These are phyloP conservation scores for Metarhizium humberi DNA, from an alignment of 2,329 filamentous ascomycete genomes.

Conservation along the genomic window DNA sequence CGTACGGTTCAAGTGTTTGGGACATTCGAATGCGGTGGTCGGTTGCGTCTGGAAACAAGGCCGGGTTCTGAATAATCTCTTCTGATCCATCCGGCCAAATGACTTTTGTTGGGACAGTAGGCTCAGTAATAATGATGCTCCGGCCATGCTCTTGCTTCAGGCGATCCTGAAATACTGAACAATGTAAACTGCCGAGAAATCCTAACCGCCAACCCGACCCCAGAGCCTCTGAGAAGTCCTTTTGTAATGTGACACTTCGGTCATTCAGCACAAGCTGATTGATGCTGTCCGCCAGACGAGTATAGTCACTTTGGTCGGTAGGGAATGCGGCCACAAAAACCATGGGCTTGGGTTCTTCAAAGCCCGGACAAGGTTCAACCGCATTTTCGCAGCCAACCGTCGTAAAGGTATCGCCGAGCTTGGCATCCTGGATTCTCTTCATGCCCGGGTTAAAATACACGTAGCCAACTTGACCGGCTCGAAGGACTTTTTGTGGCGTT, in stretches of 20 bases:
- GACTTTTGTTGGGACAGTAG: slow-evolving; percentile 86
- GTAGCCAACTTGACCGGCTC: slow-evolving; percentile 92
- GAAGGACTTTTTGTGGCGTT: slow-evolving; percentile 68
- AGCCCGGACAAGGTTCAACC: slow-evolving; percentile 79
- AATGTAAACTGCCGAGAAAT: slow-evolving; percentile 93
- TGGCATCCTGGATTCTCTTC: slow-evolving; percentile 92
- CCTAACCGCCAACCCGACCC: slow-evolving; percentile 91
- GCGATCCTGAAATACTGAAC: slow-evolving; percentile 97
- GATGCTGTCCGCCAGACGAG: slow-evolving; percentile 85
- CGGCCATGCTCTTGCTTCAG: slow-evolving; percentile 89
- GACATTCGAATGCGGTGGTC: slow-evolving; percentile 35
- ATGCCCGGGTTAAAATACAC: slow-evolving; percentile 97
- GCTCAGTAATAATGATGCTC: slow-evolving; percentile 93
- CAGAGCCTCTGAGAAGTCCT: slow-evolving; percentile 88
- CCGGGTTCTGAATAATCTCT: slow-evolving; percentile 73
- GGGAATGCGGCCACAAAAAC: slow-evolving; percentile 97
- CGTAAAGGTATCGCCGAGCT: slow-evolving; percentile 93
- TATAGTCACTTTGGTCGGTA: slow-evolving; percentile 80
- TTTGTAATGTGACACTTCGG: slow-evolving; percentile 84
- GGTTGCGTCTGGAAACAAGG: slow-evolving; percentile 69
- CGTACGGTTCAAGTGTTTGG: slow-evolving; percentile 41
- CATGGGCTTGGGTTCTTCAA: slow-evolving; percentile 97
- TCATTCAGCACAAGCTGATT: slow-evolving; percentile 91
- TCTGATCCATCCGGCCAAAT: slow-evolving; percentile 70
- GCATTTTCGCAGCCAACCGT: slow-evolving; percentile 64